Conservation (phyloP, 78 protist species). For the Protostelium mycophagum region DNA sequence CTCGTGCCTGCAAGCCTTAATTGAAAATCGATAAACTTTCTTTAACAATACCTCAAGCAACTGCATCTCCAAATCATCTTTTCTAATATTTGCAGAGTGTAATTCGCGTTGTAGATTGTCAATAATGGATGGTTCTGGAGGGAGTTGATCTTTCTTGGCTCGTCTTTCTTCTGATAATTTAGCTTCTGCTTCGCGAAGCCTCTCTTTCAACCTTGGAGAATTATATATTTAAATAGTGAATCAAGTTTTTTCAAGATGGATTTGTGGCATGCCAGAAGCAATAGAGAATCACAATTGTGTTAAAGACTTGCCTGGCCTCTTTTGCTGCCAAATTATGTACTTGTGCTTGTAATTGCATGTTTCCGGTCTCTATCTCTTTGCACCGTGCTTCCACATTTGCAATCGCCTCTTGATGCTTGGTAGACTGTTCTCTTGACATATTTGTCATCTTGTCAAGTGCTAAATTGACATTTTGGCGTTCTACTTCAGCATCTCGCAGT, state of each 20-base stretch:
- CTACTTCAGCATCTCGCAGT: neutral
- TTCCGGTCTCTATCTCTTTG: neutral
- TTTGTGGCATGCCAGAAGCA: too few species aligned
- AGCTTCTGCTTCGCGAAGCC: neutral
- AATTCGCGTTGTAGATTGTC: neutral
- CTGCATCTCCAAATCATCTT: neutral
- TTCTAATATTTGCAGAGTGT: neutral
- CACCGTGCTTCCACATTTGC: neutral
- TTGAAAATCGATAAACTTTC: neutral
- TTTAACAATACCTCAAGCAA: neutral
- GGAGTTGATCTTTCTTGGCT: neutral
- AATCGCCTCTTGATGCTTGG: neutral
- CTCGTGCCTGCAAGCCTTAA: neutral
- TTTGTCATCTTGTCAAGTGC: neutral
- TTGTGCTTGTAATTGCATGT: neutral
- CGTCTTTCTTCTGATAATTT: neutral
- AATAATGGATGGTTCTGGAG: neutral
- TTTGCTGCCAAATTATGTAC: neutral
- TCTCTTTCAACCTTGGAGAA: neutral
- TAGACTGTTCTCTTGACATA: neutral
- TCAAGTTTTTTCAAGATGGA: too few species aligned
- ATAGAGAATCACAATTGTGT: too few species aligned
- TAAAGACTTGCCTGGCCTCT: neutral
- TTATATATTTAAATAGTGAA: too few species aligned
- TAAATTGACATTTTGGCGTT: neutral